These are phyloP conservation scores for Scedosporium aurantiacum DNA, from an alignment of 2,329 filamentous ascomycete genomes.

Conservation along the genomic window DNA sequence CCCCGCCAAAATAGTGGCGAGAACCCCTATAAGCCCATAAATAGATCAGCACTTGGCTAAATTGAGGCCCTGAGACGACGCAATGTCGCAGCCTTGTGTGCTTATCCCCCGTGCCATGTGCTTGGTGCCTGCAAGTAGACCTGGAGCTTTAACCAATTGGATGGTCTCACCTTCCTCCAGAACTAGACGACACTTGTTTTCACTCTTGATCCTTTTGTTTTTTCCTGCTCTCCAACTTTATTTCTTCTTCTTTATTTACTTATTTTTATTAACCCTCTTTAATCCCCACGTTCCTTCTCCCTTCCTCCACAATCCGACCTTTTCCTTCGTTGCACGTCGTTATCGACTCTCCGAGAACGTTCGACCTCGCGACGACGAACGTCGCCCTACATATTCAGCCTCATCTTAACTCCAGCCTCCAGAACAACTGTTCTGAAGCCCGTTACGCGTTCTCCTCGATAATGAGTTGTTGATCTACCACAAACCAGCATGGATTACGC, in stretches of 20 bases:
- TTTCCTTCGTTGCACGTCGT: neutral
- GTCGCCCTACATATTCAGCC: neutral
- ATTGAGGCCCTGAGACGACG: neutral
- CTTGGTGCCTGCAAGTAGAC: no score
- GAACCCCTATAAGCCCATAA: neutral
- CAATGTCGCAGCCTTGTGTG: neutral
- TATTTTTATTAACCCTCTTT: neutral
- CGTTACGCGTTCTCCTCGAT: neutral
- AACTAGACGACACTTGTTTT: no score
- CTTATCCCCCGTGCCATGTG: neutral
- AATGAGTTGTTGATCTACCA: neutral
- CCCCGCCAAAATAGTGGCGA: neutral
- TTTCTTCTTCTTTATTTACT: neutral
- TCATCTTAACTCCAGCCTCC: neutral
- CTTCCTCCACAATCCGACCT: neutral
- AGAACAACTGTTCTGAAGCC: neutral
- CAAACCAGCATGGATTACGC: slow-evolving; percentile 52
- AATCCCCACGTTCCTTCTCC: neutral
- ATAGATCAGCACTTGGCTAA: neutral
- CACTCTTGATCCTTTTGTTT: neutral
- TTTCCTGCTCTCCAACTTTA: neutral
- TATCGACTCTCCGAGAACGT: neutral
- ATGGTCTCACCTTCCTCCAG: no score
- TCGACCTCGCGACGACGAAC: neutral
- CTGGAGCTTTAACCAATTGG: no score